phyloP scores from a whole-genome alignment of 441 rosid genomes.

The Geranium incanum region DNA sequence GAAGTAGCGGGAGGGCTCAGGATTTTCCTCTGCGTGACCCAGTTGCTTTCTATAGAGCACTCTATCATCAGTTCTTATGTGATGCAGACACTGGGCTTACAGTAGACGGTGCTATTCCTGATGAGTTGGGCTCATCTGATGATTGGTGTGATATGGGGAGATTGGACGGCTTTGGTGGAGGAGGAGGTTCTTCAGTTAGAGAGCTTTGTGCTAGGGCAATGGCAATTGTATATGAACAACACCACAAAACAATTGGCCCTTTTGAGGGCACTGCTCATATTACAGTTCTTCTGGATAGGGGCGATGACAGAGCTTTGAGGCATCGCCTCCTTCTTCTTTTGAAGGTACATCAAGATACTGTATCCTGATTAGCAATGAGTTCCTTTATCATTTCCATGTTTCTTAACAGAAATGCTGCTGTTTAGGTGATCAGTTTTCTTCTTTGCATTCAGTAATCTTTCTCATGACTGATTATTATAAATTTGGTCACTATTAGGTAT shows the following conservation, averaged over 20 bases:
- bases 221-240: slow-evolving; percentile 98
- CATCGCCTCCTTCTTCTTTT: slow-evolving; percentile 90
- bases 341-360: slow-evolving; percentile 46
- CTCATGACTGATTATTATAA: background rate
- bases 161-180: slow-evolving; percentile 99
- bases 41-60: slow-evolving; percentile 93
- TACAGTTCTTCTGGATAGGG: slow-evolving; percentile 92
- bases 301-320: slow-evolving; percentile 95
- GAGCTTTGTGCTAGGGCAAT: slow-evolving; percentile 99
- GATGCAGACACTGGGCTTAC: slow-evolving; percentile 98
- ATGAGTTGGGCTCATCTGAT: slow-evolving; percentile 93
- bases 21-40: slow-evolving; percentile 99
- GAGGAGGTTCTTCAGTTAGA: slow-evolving; percentile 94
- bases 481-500: background rate
- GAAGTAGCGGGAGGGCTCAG: slow-evolving; percentile 83
- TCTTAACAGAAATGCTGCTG: slow-evolving; percentile 18
- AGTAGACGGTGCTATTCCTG: slow-evolving; percentile 89
- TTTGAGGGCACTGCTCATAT: slow-evolving; percentile 97
- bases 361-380: background rate
- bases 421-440: background rate
- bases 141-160: slow-evolving; percentile 99
- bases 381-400: background rate
- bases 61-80: slow-evolving; percentile 95
- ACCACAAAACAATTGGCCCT: slow-evolving; percentile 67
- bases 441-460: background rate